phyloP scores from a whole-genome alignment of 2,329 filamentous ascomycete genomes.

The Didymella lethalis region DNA sequence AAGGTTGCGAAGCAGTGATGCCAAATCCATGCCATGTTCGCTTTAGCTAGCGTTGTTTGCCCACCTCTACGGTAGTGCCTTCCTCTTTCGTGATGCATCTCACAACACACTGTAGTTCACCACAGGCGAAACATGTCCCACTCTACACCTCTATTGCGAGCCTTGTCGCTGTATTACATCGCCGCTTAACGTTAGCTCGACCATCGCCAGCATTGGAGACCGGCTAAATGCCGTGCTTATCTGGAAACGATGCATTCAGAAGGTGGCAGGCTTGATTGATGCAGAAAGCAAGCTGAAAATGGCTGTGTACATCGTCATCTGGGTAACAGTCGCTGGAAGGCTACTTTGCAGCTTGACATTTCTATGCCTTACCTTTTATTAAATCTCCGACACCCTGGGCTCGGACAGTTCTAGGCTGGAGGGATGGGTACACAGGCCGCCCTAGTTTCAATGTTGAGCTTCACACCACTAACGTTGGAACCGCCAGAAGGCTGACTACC shows the following conservation, averaged over 20 bases:
- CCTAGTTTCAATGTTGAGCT: background rate
- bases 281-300: background rate
- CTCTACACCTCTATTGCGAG: background rate
- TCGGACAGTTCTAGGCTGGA: background rate
- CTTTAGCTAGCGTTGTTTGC: background rate
- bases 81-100: background rate
- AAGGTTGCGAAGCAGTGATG: no score
- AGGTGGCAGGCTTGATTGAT: background rate
- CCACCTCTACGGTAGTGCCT: background rate
- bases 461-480: background rate
- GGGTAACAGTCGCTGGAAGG: background rate
- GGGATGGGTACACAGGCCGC: background rate
- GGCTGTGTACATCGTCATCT: background rate
- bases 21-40: no score
- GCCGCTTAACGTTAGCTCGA: background rate
- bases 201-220: background rate
- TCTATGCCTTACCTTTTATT: background rate
- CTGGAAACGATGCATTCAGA: background rate
- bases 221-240: background rate
- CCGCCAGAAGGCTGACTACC: background rate
- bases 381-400: background rate
- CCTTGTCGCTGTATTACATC: background rate
- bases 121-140: background rate
- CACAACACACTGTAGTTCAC: background rate
- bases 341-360: background rate